Evolutionary conservation across 2,329 filamentous ascomycete genomes (phyloP), one percentile per base, ranked within the genome.

Genomic region (Penicillium sp.): DNA sequence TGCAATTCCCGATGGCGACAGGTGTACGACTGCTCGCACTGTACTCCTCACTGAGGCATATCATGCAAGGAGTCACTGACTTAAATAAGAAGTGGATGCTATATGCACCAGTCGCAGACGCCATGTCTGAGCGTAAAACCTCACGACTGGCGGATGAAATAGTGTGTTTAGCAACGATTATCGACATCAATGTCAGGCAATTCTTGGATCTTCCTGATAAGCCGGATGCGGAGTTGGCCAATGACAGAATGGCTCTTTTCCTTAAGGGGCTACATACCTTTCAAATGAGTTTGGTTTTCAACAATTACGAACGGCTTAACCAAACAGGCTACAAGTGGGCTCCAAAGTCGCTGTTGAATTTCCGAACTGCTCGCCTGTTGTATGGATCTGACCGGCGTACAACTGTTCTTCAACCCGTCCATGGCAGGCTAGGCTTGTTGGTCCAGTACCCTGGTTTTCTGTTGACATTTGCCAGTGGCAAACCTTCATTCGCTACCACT

Each of bases 281-380:
- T 23, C 4, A 55, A 3, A 49, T 47, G 40, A 28, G 16, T 0
- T 11, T 57, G 3, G 46, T 61, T 16, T 61, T 61, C 60, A 61
- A 61, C 49, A 61, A 61, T 45, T 61, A 61, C 28, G 26, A 53
- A n/a, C 52, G 60, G 1, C 56, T 57, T 0, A 18, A 58, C 3
- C 28, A 40, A 35, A 8, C 8, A 12, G 60, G 58, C 12, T 60
- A 56, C 28, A 50, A 26, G 20, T 61, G 60, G 60, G 60, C 60
- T 5, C 60, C 60, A 26, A 56, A 48, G 24, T 61, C 60, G 11
- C 45, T 60, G 20, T 21, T 61, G 30, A 60, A 59, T n/a, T 53
- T 61, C 6, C 46, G 60, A 14, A 55, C 46, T 6, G 35, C 58
- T 23, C 33, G 51, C 23, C 9, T 21, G 4, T 38, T 23, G 9